Evolutionary conservation across 176 grass and related monocot species (phyloP).

Genomic region (Carex cristatella): DNA sequence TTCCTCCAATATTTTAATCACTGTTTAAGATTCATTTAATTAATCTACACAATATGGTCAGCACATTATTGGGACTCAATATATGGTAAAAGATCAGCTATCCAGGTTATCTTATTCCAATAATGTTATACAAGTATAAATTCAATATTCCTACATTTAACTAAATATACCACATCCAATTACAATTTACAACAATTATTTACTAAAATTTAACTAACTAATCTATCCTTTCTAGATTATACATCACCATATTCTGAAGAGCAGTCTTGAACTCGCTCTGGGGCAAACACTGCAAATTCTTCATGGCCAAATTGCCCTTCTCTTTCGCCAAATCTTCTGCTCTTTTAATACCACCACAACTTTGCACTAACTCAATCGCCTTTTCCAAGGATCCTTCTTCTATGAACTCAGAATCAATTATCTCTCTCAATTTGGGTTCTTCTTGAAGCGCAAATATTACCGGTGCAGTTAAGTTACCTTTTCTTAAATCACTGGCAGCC

Average conservation of each 20-base stretch:
- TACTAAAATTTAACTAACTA: slow-evolving; percentile 9
- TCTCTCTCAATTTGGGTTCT: slow-evolving; percentile 51
- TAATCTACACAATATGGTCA: not conserved
- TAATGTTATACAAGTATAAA: slow-evolving; percentile 22
- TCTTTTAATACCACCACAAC: slow-evolving; percentile 45
- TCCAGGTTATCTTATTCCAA: slow-evolving; percentile 3
- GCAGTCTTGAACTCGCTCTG: slow-evolving; percentile 52
- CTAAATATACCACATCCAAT: slow-evolving; percentile 1
- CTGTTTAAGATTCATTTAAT: not conserved
- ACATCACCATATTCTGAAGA: slow-evolving; percentile 64
- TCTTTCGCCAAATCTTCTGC: slow-evolving; percentile 73
- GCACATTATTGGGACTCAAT: not conserved
- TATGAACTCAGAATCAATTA: slow-evolving; percentile 73
- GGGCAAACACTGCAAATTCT: slow-evolving; percentile 63
- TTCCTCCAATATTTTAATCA: not conserved
- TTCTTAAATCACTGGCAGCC: slow-evolving; percentile 56
- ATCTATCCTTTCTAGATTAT: slow-evolving; percentile 87
- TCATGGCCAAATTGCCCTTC: slow-evolving; percentile 50
- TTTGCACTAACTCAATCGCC: slow-evolving; percentile 58
- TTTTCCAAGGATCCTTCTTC: slow-evolving; percentile 49
- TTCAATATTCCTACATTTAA: slow-evolving; percentile 12
- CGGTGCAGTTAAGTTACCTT: slow-evolving; percentile 75
- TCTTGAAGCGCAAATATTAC: slow-evolving; percentile 72
- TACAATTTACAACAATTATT: slow-evolving; percentile 17
- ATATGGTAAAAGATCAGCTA: not conserved